Base-by-base conservation (phyloP, 768 basidiomycete species). In the Auricularia sp. region DNA sequence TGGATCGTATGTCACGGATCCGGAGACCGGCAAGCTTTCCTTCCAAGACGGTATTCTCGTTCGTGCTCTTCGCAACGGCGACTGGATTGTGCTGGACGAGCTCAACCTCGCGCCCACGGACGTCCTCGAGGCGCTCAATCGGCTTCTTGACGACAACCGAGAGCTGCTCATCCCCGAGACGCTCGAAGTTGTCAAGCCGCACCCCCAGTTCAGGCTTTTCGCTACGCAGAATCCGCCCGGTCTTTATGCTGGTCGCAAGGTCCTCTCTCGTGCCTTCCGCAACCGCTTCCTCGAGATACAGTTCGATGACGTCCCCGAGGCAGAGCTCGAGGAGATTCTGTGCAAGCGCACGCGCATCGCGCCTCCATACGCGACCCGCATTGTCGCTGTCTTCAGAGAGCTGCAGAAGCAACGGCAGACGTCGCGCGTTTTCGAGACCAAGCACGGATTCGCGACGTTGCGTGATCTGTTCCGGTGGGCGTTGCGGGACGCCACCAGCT, bases 401-500 rank as follows among this genome's bases (percentile, higher is more conserved):
- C 79, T 99, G 3, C 94, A 96, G 73, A 92, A 91, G 66, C 88
- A 93, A 35, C 83, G 97, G 6, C 95, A 98, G 73, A 83, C 87
- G 0, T 84, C 90, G 43, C 85, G 97, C 34, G 90, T 99, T 43
- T 99, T 99, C 72, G 97, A 99, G 76, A 96, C 93, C 72, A 98
- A 95, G 74, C 90, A 96, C 61, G 90, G 94, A 1, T 99, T 98
- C 71, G 97, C 92, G 0, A 99, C 97, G 1, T 82, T 99, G 3
- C 91, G 97, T 47, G 97, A 99, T 72, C 78, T 99, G 18, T 99
- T 99, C 76, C 86, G 97, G 54, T 99, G 97, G 97, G 97, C 94
- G 6, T 88, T 87, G 3, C 80, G 97, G 64, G 91, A 91, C 64
- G 93, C 94, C 1, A 77, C 91, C 61, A 87, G 90, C 8, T 93